Conservation (phyloP, 768 basidiomycete species). For the Lactarius indigo region DNA sequence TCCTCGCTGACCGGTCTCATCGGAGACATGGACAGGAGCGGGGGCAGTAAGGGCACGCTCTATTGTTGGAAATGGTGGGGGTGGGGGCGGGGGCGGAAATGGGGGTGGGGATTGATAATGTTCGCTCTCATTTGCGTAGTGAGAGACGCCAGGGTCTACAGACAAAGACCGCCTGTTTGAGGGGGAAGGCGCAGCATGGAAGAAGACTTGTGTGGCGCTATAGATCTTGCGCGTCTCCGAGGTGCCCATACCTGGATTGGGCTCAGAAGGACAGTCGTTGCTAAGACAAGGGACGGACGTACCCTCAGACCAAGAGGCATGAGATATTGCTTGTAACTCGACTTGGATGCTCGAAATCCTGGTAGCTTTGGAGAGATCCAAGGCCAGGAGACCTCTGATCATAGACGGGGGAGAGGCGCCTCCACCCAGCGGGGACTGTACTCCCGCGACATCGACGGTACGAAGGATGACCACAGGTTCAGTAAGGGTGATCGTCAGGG, state of each 20-base stretch:
- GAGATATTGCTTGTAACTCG: conserved; percentile 66
- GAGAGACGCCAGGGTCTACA: conserved; percentile 49
- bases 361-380: conserved; percentile 70
- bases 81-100: conserved; percentile 3
- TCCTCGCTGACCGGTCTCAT: conserved; percentile 24
- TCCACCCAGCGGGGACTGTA: conserved; percentile 30
- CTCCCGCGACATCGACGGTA: conserved; percentile 36
- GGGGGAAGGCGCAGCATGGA: conserved; percentile 49
- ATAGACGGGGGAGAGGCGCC: conserved; percentile 46
- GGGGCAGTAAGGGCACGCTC: neutral
- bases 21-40: neutral
- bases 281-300: conserved; percentile 25
- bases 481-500: conserved; percentile 45
- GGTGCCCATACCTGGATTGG: conserved; percentile 64
- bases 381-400: conserved; percentile 61
- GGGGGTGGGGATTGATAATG: conserved; percentile 36
- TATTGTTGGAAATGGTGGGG: neutral
- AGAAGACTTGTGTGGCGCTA: conserved; percentile 67
- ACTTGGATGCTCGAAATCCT: conserved; percentile 84
- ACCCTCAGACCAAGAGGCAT: conserved; percentile 88
- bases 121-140: conserved; percentile 37
- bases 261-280: conserved; percentile 14
- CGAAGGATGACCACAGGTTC: conserved; percentile 56
- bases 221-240: conserved; percentile 79
- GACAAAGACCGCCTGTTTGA: conserved; percentile 46